These are phyloP conservation scores for Agrostemma githago DNA, from an alignment of 148 eudicot species.

Conservation along the genomic window DNA sequence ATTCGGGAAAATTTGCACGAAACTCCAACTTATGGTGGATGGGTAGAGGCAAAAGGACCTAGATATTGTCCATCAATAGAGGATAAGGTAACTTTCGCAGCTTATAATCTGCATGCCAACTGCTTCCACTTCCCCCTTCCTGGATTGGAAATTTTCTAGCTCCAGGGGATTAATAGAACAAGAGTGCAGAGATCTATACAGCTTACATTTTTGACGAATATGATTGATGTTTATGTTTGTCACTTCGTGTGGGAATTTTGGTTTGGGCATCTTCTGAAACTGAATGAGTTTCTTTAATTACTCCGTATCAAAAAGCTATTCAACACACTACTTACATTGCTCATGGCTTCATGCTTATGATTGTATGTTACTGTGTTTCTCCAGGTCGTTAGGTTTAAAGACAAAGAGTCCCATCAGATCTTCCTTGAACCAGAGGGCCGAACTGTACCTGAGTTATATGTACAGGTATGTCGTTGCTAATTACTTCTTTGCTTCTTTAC, in stretches of 20 bases:
- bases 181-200: neutral
- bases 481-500: neutral
- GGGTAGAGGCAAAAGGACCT: constrained; percentile 99
- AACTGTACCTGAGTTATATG: constrained; percentile 93
- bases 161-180: neutral
- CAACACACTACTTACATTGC: neutral
- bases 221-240: neutral
- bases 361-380: constrained; percentile 25
- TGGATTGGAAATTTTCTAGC: neutral
- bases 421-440: constrained; percentile 99
- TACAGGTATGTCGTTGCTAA: constrained; percentile 57
- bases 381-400: constrained; percentile 93
- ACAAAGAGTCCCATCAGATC: constrained; percentile 97
- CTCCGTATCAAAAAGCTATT: neutral
- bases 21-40: constrained; percentile 99
- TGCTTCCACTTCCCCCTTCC: neutral
- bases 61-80: constrained; percentile 99
- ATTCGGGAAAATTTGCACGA: constrained; percentile 94
- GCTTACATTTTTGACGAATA: neutral
- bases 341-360: neutral
- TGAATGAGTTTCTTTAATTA: neutral
- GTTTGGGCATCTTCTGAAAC: neutral
- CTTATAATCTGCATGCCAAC: neutral
- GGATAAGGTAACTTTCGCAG: constrained; percentile 62
- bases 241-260: neutral